Evolutionary conservation across 2,329 filamentous ascomycete genomes (phyloP).

Genomic region (Aureobasidium subglaciale): DNA sequence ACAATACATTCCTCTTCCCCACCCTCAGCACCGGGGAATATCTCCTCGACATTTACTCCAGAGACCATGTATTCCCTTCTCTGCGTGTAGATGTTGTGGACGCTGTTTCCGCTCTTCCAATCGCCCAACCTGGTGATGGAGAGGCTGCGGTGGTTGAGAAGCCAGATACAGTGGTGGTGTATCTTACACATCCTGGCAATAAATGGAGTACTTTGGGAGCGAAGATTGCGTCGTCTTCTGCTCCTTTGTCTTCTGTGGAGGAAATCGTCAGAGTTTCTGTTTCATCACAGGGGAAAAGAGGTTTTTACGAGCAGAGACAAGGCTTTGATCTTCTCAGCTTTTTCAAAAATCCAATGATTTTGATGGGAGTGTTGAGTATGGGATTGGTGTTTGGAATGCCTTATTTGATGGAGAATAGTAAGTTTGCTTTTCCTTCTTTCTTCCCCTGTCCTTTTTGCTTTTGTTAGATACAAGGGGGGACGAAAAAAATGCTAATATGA

Average conservation of each 20-base stretch:
- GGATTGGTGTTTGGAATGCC: slow-evolving; percentile 86
- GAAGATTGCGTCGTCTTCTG: slow-evolving; percentile 32
- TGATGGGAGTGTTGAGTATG: slow-evolving; percentile 79
- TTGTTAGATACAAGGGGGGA: too few relatives aligned
- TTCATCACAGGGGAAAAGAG: slow-evolving; percentile 56
- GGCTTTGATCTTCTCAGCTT: slow-evolving; percentile 63
- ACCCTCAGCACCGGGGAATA: slow-evolving; percentile 69
- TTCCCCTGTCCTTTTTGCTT: background rate
- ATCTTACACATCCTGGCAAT: slow-evolving; percentile 83
- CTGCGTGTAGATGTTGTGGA: slow-evolving; percentile 67
- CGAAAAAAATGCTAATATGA: too few relatives aligned
- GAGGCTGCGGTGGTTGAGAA: slow-evolving; percentile 18
- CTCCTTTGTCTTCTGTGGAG: slow-evolving; percentile 25
- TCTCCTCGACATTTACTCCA: slow-evolving; percentile 71
- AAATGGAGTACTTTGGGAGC: slow-evolving; percentile 85
- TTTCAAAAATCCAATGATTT: slow-evolving; percentile 92
- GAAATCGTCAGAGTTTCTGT: slow-evolving; percentile 54
- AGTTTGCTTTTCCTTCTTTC: slow-evolving; percentile 31
- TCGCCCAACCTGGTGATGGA: background rate
- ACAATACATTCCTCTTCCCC: slow-evolving; percentile 68
- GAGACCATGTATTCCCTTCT: slow-evolving; percentile 68
- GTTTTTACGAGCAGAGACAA: slow-evolving; percentile 68
- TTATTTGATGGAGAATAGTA: slow-evolving; percentile 92
- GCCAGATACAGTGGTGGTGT: slow-evolving; percentile 52
- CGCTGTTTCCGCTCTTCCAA: slow-evolving; percentile 23